Evolutionary conservation across 306 rosid genomes (phyloP), one percentile per base, ranked within the genome.

Genomic region (Cajanus cajan): DNA sequence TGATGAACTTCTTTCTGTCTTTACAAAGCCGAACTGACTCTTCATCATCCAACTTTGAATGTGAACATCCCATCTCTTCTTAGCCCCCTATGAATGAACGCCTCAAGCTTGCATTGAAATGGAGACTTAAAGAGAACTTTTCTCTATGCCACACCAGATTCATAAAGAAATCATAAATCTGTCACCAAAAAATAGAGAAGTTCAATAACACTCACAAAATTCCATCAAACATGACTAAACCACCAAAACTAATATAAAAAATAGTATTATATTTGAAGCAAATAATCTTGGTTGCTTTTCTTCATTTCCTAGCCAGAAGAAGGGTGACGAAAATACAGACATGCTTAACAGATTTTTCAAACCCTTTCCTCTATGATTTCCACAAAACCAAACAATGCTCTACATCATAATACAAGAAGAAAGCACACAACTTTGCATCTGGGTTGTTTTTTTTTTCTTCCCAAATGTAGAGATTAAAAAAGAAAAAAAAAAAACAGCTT

Each of bases 11-110:
- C 85, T 85, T 93, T 59, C 98, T 75, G 48, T 93, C 94, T 84
- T 86, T 93, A 74, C 96, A 93, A 72, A 93, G 94, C 79, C 88
- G 88, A 81, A 93, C 90, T 16, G 89, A 89, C 82, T 91, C 98
- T 86, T 83, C 96, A 86, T 93, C 91, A 70, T 93, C 96, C 34
- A 88, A 84, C 87, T 85, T 91, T 70, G 98, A 91, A 63, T n/a
- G 87, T 61, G 94, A 89, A 81, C 98, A 93, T 88, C 98, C 98
- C 98, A 93, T 91, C 83, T 83, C 87, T 68, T 51, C 79, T 67
- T 22, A 43, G 28, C 18, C 62, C 70, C 61, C 83, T 85, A 85
- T 28, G 87, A 88, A 82, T 77, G 68, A 86, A 80, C 72, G 59
- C 39, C 85, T 90, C 73, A 89, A 76, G 52, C 89, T 87, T 36